These are phyloP conservation scores for Lachnellula arida DNA, from an alignment of 2,329 filamentous ascomycete species.

Conservation along the genomic window DNA sequence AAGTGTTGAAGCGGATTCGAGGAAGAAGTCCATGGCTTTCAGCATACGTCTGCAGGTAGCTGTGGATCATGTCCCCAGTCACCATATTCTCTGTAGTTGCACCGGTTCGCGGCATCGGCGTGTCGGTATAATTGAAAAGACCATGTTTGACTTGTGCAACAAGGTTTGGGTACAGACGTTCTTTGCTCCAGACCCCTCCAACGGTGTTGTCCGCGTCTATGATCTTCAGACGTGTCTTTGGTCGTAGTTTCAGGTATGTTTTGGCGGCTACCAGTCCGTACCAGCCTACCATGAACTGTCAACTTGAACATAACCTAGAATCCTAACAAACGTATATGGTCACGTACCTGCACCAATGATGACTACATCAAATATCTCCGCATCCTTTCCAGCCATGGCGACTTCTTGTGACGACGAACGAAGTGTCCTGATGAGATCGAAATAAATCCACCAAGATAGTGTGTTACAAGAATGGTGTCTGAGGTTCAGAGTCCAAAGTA, in stretches of 20 bases:
- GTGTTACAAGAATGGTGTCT: too few species aligned
- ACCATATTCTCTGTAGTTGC: conserved; percentile 28
- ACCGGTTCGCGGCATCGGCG: conserved; percentile 31
- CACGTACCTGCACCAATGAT: conserved; percentile 8
- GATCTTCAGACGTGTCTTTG: conserved; percentile 47
- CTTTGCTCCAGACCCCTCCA: conserved; percentile 65
- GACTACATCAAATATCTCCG: not conserved
- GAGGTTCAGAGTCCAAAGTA: too few species aligned
- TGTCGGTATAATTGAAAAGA: conserved; percentile 34
- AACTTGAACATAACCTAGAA: not conserved
- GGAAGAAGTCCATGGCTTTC: conserved; percentile 26
- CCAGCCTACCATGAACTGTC: conserved; percentile 37
- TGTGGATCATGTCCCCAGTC: conserved; percentile 30
- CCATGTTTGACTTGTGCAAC: conserved; percentile 37
- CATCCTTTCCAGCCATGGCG: too few species aligned
- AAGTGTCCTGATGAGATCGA: too few species aligned
- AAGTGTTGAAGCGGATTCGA: conserved; percentile 26
- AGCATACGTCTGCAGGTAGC: conserved; percentile 20
- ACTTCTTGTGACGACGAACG: too few species aligned
- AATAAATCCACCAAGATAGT: too few species aligned
- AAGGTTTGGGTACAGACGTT: conserved; percentile 62
- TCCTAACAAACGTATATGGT: too few species aligned
- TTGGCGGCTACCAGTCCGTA: conserved; percentile 56
- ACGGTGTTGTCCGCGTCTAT: conserved; percentile 51
- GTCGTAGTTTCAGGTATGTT: conserved; percentile 53